A percentile compares a stretch with the other conserved stretches of the same genome.
These are phyloP conservation scores for Pseudocercospora pini-densiflorae DNA, from an alignment of 2,329 filamentous ascomycete genomes.

Conservation along the genomic window DNA sequence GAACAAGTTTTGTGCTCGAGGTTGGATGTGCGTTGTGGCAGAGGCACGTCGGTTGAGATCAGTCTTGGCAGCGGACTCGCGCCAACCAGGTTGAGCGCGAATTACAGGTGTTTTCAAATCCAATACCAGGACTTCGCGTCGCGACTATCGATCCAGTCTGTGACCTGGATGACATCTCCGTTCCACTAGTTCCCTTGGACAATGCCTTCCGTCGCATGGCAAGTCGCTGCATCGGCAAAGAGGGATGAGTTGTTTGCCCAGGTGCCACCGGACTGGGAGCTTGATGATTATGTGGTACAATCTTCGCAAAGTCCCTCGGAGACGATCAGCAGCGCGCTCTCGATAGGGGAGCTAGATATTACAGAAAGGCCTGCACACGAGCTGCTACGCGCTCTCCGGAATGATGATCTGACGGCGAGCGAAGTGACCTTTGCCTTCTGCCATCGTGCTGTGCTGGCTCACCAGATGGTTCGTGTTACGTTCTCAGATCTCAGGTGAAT, in stretches of 20 bases:
- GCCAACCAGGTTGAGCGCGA: no score
- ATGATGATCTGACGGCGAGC: conserved; percentile 16
- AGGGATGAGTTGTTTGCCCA: not conserved
- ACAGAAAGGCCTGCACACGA: conserved; percentile 10
- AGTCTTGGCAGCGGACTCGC: no score
- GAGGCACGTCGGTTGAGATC: no score
- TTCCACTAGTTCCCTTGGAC: not conserved
- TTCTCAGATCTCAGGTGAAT: not conserved
- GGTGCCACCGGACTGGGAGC: not conserved
- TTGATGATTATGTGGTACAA: not conserved
- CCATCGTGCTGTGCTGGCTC: conserved; percentile 18
- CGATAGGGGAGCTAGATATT: not conserved
- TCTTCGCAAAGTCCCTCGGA: not conserved
- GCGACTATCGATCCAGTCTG: no score
- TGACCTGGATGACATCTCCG: no score
- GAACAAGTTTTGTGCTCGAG: not conserved
- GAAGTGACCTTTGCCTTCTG: conserved; percentile 18
- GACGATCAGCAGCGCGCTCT: not conserved
- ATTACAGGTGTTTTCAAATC: no score
- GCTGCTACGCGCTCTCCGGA: conserved; percentile 10
- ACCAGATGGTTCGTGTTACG: conserved; percentile 7
- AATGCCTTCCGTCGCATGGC: not conserved
- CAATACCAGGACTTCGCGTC: no score
- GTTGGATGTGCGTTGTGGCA: no score
- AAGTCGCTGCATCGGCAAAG: not conserved